Conservation (phyloP, 495 filamentous ascomycete genomes). For the Pseudotulostoma volvatum region DNA sequence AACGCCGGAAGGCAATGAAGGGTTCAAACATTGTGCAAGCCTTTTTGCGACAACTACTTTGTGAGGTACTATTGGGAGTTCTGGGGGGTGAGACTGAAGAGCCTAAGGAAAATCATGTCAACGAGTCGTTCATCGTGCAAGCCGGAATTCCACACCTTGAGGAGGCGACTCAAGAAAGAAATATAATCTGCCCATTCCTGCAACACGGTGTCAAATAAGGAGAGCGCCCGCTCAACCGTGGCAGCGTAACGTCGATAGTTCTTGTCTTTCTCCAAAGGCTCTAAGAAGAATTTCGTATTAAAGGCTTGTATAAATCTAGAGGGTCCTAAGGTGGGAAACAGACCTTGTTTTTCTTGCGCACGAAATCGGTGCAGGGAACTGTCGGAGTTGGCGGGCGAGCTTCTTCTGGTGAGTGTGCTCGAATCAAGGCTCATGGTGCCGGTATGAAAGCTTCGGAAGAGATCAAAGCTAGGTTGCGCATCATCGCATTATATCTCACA, state of each 20-base stretch:
- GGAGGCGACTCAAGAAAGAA: slow-evolving; percentile 76
- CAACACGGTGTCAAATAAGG: slow-evolving; percentile 78
- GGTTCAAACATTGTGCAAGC: slow-evolving; percentile 87
- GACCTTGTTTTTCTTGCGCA: slow-evolving; percentile 37
- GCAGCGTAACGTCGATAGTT: slow-evolving; percentile 80
- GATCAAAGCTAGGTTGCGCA: slow-evolving; percentile 10
- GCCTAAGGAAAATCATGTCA: slow-evolving; percentile 37
- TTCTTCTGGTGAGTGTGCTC: slow-evolving; percentile 44
- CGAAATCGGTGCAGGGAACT: slow-evolving; percentile 52
- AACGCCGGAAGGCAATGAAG: slow-evolving; percentile 85
- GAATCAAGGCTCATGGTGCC: slow-evolving; percentile 58
- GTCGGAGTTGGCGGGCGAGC: slow-evolving; percentile 63
- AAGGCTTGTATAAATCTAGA: neutral
- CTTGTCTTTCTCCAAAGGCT: slow-evolving; percentile 68
- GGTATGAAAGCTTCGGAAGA: slow-evolving; percentile 15
- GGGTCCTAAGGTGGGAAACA: slow-evolving; percentile 3
- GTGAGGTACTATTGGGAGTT: slow-evolving; percentile 57
- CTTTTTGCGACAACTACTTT: slow-evolving; percentile 76
- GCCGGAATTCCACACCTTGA: slow-evolving; percentile 48
- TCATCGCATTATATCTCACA: slow-evolving; percentile 30
- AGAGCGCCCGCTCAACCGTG: slow-evolving; percentile 71
- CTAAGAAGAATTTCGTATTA: slow-evolving; percentile 22
- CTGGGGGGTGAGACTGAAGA: slow-evolving; percentile 67
- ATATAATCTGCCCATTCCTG: slow-evolving; percentile 99
- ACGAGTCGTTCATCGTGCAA: neutral